Base-by-base conservation (phyloP, 345 rosid species). In the Corchorus capsularis region DNA sequence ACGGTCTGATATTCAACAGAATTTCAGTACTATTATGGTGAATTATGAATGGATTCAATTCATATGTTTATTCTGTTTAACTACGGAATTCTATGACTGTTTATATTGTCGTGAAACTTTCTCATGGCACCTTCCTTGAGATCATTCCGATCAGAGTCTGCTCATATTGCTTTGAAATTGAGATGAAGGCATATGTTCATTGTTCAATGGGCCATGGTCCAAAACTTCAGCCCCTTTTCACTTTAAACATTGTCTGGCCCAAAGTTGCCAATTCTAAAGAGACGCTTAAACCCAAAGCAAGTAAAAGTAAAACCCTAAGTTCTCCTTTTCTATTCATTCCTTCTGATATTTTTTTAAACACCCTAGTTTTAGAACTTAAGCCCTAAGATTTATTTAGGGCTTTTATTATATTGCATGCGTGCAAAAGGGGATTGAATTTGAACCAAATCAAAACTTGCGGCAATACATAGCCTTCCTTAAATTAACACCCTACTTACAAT, bases 331-430 rank as follows among this genome's bases (percentile, higher is more conserved):
- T 27, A 27, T 27, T 1, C 27, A 27, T 27, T 27, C 27, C 27
- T 27, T 27, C 27, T 27, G 11, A 10, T 8, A 47, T 8, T 49
- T 13, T 15, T 17, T 55, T 56, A 56, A 19, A 56, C 11, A 8
- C 20, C 63, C 37, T 11, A 59, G 15, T 22, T 6, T 22, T 27
- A 59, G 34, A 20, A 34, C 62, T 10, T 37, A 34, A 39, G 37
- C n/a, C 67, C 67, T 17, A 37, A 20, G 27, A 27, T 27, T 27
- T 27, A 27, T 27, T 27, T 45, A 45, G 72, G 57, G 22, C 5
- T 68, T 3, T 50, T 64, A 63, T 64, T 53, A 15, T 19, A 53
- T 20, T 14, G 43, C 72, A 64, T 50, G 78, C 78, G 71, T 20
- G 62, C 63, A 32, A 41, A 3, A 59, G 57, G 54, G 56, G 43